These are phyloP conservation scores for Rhinocladiella mackenziei DNA, from an alignment of 2,329 filamentous ascomycete genomes.

Conservation along the genomic window DNA sequence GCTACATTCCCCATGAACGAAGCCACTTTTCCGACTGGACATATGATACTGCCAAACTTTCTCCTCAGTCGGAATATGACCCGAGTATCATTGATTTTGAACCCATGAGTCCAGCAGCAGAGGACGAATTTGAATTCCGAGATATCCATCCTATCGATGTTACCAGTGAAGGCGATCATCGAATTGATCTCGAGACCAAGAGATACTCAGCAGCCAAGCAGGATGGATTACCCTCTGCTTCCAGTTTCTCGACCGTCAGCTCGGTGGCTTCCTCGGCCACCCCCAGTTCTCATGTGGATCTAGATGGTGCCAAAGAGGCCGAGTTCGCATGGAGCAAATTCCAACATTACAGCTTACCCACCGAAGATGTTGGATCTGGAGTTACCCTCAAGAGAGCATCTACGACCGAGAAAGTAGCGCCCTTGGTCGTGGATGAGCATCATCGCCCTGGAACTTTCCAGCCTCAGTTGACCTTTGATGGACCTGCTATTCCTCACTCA, in stretches of 20 bases:
- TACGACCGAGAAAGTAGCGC: slow-evolving; percentile 1
- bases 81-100: slow-evolving; percentile 24
- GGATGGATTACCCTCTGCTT: slow-evolving; percentile 26
- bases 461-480: slow-evolving; percentile 13
- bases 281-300: slow-evolving; percentile 19
- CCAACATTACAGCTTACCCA: slow-evolving; percentile 28
- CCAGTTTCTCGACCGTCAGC: slow-evolving; percentile 39
- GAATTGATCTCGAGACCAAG: slow-evolving; percentile 16
- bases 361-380: slow-evolving; percentile 19
- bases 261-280: slow-evolving; percentile 30
- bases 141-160: slow-evolving; percentile 3
- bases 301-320: slow-evolving; percentile 13
- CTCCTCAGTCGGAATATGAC: slow-evolving; percentile 25
- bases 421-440: slow-evolving; percentile 18
- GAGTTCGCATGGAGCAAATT: slow-evolving; percentile 19
- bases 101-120: slow-evolving; percentile 18
- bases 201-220: slow-evolving; percentile 29
- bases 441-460: slow-evolving; percentile 20
- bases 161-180: not conserved
- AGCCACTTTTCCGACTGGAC: slow-evolving; percentile 44
- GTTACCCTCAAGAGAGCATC: slow-evolving; percentile 20
- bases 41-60: slow-evolving; percentile 33
- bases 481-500: slow-evolving; percentile 30
- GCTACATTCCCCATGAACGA: slow-evolving; percentile 24
- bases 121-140: slow-evolving; percentile 1